phyloP scores from a whole-genome alignment of 2,329 filamentous ascomycete genomes.

The Botrytis cinerea region DNA sequence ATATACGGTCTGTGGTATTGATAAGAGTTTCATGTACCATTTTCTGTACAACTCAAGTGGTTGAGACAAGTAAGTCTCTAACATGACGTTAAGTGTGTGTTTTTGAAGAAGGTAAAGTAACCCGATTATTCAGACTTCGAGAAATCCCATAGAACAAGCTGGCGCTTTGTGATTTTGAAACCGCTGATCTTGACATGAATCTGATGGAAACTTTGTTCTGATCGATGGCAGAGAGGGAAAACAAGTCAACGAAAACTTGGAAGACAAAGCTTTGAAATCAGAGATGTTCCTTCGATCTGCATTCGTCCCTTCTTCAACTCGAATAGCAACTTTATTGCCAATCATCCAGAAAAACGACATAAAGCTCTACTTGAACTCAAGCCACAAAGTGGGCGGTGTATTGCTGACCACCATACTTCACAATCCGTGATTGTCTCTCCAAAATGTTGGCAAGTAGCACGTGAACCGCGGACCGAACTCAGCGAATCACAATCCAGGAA shows the following conservation, averaged over 20 bases:
- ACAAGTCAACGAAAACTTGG: background rate
- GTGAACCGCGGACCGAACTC: background rate
- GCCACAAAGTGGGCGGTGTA: background rate
- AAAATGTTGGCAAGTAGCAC: background rate
- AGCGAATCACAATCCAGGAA: background rate
- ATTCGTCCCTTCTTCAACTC: background rate
- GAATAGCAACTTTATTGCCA: background rate
- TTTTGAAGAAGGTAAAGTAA: background rate
- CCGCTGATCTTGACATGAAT: background rate
- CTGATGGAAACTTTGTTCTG: background rate
- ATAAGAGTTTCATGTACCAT: background rate
- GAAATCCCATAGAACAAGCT: background rate
- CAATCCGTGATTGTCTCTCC: background rate
- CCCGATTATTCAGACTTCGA: background rate
- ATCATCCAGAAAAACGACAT: background rate
- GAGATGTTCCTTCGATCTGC: background rate
- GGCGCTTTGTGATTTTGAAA: background rate
- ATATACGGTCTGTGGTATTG: background rate
- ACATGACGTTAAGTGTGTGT: background rate
- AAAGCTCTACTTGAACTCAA: background rate
- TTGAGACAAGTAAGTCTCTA: background rate
- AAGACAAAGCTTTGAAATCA: background rate
- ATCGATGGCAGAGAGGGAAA: background rate
- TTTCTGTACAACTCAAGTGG: background rate
- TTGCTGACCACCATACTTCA: background rate